Conservation (phyloP, 257 asterid species). For the Gynochthodes officinalis region DNA sequence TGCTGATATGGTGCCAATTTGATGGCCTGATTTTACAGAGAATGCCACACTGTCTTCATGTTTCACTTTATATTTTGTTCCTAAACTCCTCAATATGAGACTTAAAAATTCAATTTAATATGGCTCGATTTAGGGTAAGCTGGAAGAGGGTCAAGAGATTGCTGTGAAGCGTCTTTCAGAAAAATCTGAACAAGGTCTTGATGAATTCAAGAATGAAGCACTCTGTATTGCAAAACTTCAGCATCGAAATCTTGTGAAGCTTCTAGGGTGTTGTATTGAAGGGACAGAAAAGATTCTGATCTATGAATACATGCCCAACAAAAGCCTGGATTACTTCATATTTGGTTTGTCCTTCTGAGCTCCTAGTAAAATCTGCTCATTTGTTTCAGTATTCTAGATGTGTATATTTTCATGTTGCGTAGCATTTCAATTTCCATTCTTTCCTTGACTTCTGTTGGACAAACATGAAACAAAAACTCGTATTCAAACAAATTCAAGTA, state of each 20-base stretch:
- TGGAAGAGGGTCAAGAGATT: slow-evolving; percentile 33
- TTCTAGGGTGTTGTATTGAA: slow-evolving; percentile 35
- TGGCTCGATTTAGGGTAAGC: slow-evolving; percentile 16
- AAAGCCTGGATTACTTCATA: slow-evolving; percentile 30
- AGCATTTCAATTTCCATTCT: too few relatives aligned
- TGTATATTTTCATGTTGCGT: not conserved
- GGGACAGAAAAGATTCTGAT: slow-evolving; percentile 32
- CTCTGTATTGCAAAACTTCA: slow-evolving; percentile 36
- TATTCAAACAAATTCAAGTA: too few relatives aligned
- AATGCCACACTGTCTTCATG: too few relatives aligned
- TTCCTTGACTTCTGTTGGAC: too few relatives aligned
- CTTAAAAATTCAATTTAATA: not conserved
- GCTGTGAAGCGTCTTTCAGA: slow-evolving; percentile 38
- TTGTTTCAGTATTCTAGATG: not conserved
- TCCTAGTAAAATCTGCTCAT: not conserved
- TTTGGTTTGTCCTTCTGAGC: slow-evolving; percentile 22
- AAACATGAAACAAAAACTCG: too few relatives aligned
- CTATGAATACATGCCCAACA: slow-evolving; percentile 37
- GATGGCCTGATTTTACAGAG: too few relatives aligned
- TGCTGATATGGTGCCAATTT: too few relatives aligned
- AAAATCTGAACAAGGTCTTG: slow-evolving; percentile 29
- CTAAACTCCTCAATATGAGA: not conserved
- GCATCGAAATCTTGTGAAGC: slow-evolving; percentile 42
- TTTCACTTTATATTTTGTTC: not conserved
- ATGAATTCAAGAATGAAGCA: slow-evolving; percentile 42